Conservation (phyloP, 2,329 filamentous ascomycete species). For the Fusarium neocosmosporiellum region DNA sequence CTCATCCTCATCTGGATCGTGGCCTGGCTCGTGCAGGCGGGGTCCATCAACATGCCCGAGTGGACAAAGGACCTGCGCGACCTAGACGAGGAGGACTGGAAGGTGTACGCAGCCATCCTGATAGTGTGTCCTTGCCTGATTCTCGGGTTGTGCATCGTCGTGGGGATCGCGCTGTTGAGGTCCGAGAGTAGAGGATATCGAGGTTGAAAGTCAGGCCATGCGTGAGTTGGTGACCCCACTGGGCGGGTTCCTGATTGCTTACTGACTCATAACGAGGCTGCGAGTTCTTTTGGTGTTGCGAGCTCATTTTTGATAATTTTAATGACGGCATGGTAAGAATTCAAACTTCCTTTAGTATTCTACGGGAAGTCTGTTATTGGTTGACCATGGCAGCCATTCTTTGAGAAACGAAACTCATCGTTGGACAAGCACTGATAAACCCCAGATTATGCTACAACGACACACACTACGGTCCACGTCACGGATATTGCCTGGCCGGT, state of each 20-base stretch:
- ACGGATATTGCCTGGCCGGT: neutral
- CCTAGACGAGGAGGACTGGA: constrained; percentile 1
- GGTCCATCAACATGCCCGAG: constrained; percentile 21
- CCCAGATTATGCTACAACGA: neutral
- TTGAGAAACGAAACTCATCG: neutral
- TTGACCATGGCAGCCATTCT: neutral
- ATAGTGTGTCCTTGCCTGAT: neutral
- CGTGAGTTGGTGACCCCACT: neutral
- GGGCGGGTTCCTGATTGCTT: neutral
- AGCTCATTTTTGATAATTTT: neutral
- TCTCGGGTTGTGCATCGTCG: neutral
- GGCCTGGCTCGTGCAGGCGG: constrained; percentile 15
- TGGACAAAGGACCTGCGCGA: constrained; percentile 24
- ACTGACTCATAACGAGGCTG: neutral
- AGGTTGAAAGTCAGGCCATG: neutral
- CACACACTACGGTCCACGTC: neutral
- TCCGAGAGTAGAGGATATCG: neutral
- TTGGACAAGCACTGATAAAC: neutral
- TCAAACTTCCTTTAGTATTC: neutral
- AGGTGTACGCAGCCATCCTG: neutral
- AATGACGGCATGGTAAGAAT: neutral
- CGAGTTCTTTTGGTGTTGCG: neutral
- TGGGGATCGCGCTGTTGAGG: neutral
- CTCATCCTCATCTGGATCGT: constrained; percentile 12
- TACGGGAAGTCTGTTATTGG: neutral